Evolutionary conservation across 1,139 yeast species (phyloP), one percentile per base, ranked within the genome.

Genomic region (Lodderomyces margitis): DNA sequence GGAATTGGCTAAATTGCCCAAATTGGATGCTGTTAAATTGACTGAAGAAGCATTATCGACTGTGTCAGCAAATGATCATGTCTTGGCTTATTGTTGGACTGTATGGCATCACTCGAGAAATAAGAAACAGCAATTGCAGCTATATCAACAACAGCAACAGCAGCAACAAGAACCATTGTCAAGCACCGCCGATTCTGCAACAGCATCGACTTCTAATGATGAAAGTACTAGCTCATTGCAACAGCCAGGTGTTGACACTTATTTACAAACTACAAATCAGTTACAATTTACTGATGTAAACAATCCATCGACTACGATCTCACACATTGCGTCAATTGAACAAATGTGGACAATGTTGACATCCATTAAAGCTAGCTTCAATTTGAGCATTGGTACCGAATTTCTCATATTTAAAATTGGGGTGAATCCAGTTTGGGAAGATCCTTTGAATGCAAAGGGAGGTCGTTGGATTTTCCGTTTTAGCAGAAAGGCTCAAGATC

Each of bases 391-490:
- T 44, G 83, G 83, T 21, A 70, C 82, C 32, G 86, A 81, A 55
- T 69, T 77, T 48, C 78, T 80, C 47, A 59, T 82, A 12, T 82
- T 83, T 61, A 78, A 80, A 51, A 68, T 76, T 36, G 86, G 86
- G 2, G 75, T 82, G 35, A 77, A 76, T 53, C 88, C 88, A 15
- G 78, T 80, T 44, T 81, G 87, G 86, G 87, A 82, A 56, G 87
- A 82, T 54, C 84, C 87, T 2, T 66, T 72, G 43, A 81, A 82
- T 55, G 61, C 73, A 37, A 66, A 70, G 41, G 87, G 87, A 33
- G 88, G 88, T 2, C 69, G 85, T 52, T 82, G 87, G 87, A 75
- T 77, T 28, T 74, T 79, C 51, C 67, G 82, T 46, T 70, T 80
- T 54, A 60, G 58, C 48, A 64, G 74, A 44, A 59, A 70, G 33